These are phyloP conservation scores for Citrullus amarus DNA, from an alignment of 306 rosid genomes.

Conservation along the genomic window DNA sequence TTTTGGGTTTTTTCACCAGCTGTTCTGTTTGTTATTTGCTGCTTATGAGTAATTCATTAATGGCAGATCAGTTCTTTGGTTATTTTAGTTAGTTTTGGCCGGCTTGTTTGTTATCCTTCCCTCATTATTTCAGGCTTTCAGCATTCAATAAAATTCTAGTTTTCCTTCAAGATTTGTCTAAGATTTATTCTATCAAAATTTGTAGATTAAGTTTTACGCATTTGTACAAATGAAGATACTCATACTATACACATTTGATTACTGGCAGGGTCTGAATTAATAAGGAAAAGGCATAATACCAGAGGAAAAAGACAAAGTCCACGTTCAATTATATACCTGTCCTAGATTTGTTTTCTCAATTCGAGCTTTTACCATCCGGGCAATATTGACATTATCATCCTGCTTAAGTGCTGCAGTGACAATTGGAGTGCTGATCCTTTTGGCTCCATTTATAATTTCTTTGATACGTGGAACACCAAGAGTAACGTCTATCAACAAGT, in stretches of 20 bases:
- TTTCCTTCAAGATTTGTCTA: too few species aligned
- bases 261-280: not conserved
- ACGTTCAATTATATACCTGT: slow-evolving; percentile 37
- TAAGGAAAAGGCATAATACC: not conserved
- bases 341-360: slow-evolving; percentile 85
- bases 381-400: slow-evolving; percentile 37
- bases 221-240: not conserved
- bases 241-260: not conserved
- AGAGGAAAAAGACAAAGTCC: not conserved
- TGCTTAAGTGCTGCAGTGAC: slow-evolving; percentile 62
- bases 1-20: too few species aligned
- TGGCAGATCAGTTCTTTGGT: too few species aligned
- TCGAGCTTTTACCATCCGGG: slow-evolving; percentile 72
- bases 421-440: slow-evolving; percentile 72
- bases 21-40: too few species aligned
- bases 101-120: too few species aligned
- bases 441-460: slow-evolving; percentile 78
- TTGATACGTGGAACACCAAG: slow-evolving; percentile 95
- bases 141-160: too few species aligned
- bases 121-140: too few species aligned
- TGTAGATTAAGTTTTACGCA: not conserved
- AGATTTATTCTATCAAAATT: too few species aligned
- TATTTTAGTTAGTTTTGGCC: too few species aligned
- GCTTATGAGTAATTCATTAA: too few species aligned
- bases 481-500: slow-evolving; percentile 56